phyloP scores from a whole-genome alignment of 140 eudicot species.

The Cichorium intybus region DNA sequence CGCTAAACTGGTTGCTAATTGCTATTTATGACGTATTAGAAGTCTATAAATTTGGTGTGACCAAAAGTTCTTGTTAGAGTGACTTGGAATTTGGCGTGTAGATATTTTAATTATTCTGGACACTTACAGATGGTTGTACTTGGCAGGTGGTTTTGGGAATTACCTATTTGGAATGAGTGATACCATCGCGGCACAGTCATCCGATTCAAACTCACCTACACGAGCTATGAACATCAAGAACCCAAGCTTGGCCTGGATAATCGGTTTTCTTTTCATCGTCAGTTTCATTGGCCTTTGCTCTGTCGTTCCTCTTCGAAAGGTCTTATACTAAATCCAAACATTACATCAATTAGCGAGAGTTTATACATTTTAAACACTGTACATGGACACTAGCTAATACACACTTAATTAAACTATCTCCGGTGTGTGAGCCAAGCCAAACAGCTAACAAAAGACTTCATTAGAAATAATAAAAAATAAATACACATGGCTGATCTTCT shows the following conservation, averaged over 20 bases:
- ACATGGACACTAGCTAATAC: too few species aligned
- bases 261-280: slow-evolving; percentile 57
- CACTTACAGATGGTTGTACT: background rate
- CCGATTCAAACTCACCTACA: slow-evolving; percentile 35
- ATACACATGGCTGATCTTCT: too few species aligned
- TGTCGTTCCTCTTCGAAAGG: slow-evolving; percentile 73
- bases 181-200: slow-evolving; percentile 41
- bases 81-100: too few species aligned
- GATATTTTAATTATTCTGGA: background rate
- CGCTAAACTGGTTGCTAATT: too few species aligned
- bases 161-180: slow-evolving; percentile 72
- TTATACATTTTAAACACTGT: too few species aligned
- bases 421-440: too few species aligned
- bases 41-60: too few species aligned
- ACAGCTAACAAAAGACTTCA: too few species aligned
- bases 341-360: background rate
- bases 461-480: too few species aligned
- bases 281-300: slow-evolving; percentile 78
- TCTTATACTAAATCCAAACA: background rate
- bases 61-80: too few species aligned
- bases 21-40: too few species aligned
- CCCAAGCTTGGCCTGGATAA: slow-evolving; percentile 62
- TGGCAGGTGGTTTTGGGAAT: slow-evolving; percentile 68
- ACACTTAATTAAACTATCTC: too few species aligned
- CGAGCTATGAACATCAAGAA: slow-evolving; percentile 43